These are phyloP conservation scores for Rugonectria rugulosa DNA, from an alignment of 2,329 filamentous ascomycete species.

Conservation along the genomic window DNA sequence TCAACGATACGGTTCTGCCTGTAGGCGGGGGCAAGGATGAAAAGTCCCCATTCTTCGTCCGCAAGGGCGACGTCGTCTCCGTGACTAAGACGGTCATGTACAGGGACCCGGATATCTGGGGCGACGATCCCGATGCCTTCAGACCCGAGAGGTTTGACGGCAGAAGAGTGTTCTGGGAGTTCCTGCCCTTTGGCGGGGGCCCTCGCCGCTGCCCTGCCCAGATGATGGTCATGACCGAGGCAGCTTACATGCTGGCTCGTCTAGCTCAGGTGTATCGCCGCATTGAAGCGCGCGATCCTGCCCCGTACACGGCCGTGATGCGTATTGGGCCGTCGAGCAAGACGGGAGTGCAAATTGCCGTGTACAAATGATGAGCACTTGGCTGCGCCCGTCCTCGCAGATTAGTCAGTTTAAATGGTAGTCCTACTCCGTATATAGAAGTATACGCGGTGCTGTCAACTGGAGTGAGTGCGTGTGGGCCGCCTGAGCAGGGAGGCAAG, in stretches of 20 bases:
- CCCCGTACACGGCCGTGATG: slow-evolving; percentile 22
- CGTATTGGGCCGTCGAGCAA: slow-evolving; percentile 17
- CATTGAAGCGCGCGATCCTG: slow-evolving; percentile 18
- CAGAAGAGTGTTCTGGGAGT: slow-evolving; percentile 28
- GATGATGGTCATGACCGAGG: slow-evolving; percentile 33
- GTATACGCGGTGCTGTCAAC: too few species aligned
- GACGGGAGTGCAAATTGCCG: slow-evolving; percentile 21
- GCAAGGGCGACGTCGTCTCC: slow-evolving; percentile 53
- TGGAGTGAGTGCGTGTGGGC: too few species aligned
- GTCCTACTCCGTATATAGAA: too few species aligned
- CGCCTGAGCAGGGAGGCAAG: too few species aligned
- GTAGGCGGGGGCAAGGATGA: slow-evolving; percentile 58
- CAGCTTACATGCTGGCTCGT: slow-evolving; percentile 25
- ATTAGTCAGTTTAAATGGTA: too few species aligned
- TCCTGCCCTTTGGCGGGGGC: slow-evolving; percentile 31
- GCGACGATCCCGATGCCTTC: slow-evolving; percentile 48
- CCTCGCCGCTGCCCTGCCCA: slow-evolving; percentile 32
- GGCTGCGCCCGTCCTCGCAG: too few species aligned
- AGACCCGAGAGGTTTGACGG: slow-evolving; percentile 47
- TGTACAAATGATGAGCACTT: too few species aligned
- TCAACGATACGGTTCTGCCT: slow-evolving; percentile 56
- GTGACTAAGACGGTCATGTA: slow-evolving; percentile 53
- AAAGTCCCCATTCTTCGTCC: slow-evolving; percentile 55
- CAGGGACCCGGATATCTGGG: slow-evolving; percentile 46
- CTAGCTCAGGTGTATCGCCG: slow-evolving; percentile 11